Evolutionary conservation across 2,329 filamentous ascomycete genomes (phyloP).

Genomic region (Verticillium alfalfae): DNA sequence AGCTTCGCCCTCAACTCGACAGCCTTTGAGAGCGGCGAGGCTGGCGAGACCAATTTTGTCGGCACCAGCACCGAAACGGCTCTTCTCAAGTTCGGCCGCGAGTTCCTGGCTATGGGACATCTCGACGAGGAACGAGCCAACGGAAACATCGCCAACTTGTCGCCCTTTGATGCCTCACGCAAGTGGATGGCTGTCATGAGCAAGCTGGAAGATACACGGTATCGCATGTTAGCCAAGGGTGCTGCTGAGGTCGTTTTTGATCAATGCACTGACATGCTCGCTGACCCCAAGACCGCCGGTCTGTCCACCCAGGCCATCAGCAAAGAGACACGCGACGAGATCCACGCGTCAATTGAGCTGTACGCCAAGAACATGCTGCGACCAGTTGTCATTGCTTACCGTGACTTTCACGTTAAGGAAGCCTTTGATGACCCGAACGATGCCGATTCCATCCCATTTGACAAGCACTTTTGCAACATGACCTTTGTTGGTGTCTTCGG

Average conservation of each 20-base stretch:
- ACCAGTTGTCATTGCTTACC: slow-evolving; percentile 61
- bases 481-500: slow-evolving; percentile 47
- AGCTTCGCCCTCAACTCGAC: slow-evolving; percentile 44
- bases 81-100: slow-evolving; percentile 41
- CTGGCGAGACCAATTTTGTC: slow-evolving; percentile 32
- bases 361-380: slow-evolving; percentile 65
- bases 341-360: slow-evolving; percentile 26
- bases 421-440: slow-evolving; percentile 6
- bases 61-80: slow-evolving; percentile 53
- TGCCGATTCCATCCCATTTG: slow-evolving; percentile 7
- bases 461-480: slow-evolving; percentile 25
- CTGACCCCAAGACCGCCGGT: slow-evolving; percentile 33
- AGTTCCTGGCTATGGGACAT: slow-evolving; percentile 40
- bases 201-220: slow-evolving; percentile 36
- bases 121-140: slow-evolving; percentile 41
- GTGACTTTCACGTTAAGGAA: slow-evolving; percentile 49
- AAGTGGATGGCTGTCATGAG: slow-evolving; percentile 54
- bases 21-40: slow-evolving; percentile 42
- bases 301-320: slow-evolving; percentile 20
- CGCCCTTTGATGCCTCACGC: slow-evolving; percentile 48
- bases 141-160: slow-evolving; percentile 37
- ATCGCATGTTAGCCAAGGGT: slow-evolving; percentile 50
- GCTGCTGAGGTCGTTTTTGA: slow-evolving; percentile 50
- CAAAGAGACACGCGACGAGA: slow-evolving; percentile 22
- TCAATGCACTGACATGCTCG: slow-evolving; percentile 33